Conservation (phyloP, 352 stramenopile genomes). For the Saprolegnia diclina region DNA sequence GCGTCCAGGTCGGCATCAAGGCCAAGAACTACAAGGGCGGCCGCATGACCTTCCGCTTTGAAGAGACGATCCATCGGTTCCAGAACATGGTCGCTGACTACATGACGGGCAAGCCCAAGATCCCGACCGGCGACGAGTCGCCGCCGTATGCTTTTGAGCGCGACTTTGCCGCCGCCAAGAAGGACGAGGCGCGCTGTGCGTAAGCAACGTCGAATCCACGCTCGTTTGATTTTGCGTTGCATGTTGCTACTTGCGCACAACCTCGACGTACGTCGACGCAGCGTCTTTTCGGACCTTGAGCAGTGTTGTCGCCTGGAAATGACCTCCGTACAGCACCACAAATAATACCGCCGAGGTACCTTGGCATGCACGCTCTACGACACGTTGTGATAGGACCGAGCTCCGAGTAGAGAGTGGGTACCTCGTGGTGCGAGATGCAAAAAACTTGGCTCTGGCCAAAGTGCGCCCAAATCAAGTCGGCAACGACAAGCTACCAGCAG, state of each 20-base stretch:
- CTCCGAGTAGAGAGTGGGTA: neutral
- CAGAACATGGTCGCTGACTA: conserved; percentile 35
- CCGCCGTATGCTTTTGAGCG: conserved; percentile 22
- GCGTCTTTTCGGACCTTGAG: neutral
- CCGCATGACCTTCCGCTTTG: conserved; percentile 33
- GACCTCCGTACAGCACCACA: neutral
- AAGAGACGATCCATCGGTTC: conserved; percentile 35
- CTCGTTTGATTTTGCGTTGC: neutral
- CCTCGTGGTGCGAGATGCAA: conserved; percentile 43
- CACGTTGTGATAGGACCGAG: neutral
- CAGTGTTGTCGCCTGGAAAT: neutral
- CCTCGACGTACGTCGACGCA: neutral
- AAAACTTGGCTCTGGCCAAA: conserved; percentile 41
- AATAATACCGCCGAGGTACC: too few relatives aligned
- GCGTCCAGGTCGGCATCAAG: conserved; percentile 29
- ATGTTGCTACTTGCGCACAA: conserved; percentile 2
- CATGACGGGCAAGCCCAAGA: conserved; percentile 27
- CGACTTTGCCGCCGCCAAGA: neutral
- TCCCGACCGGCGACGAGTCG: conserved; percentile 25
- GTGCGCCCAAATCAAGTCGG: conserved; percentile 29
- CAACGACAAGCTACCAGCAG: conserved; percentile 30
- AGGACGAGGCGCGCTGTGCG: conserved; percentile 1
- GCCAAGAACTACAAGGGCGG: conserved; percentile 28
- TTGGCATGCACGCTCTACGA: conserved; percentile 5
- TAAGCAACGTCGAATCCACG: neutral